Conservation (phyloP, 192 early-diverging fungal species). For the Linnemannia zychae region DNA sequence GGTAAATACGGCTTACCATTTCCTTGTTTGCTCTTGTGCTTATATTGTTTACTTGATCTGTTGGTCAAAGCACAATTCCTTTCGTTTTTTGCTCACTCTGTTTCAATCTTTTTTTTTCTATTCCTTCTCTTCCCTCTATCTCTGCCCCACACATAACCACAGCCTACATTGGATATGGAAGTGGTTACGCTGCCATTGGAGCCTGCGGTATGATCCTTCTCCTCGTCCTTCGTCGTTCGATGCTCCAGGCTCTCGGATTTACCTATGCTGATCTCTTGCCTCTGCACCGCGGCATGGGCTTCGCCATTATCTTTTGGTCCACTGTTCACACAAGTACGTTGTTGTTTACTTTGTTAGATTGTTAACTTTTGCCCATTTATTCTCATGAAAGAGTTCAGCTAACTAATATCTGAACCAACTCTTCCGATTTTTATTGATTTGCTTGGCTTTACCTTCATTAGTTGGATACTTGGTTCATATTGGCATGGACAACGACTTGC, state of each 20-base stretch:
- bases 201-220: conserved; percentile 14
- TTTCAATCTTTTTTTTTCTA: neutral
- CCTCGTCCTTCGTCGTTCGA: conserved; percentile 19
- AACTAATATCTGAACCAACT: conserved; percentile 21
- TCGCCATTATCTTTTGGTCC: conserved; percentile 12
- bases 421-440: neutral
- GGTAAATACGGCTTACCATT: conserved; percentile 19
- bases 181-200: conserved; percentile 17
- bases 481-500: conserved; percentile 25
- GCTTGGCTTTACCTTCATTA: neutral
- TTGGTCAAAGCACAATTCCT: neutral
- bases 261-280: conserved; percentile 25
- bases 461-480: conserved; percentile 34
- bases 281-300: conserved; percentile 16
- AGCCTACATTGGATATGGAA: conserved; percentile 11
- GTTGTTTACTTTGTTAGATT: neutral
- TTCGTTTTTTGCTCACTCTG: neutral
- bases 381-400: conserved; percentile 27
- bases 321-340: neutral
- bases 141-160: neutral
- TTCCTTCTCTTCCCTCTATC: neutral
- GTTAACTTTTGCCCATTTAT: neutral
- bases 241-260: conserved; percentile 23
- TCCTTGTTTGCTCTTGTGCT: no score
- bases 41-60: neutral